Conservation (phyloP, 2,329 filamentous ascomycete species). For the Penicillium decumbens region DNA sequence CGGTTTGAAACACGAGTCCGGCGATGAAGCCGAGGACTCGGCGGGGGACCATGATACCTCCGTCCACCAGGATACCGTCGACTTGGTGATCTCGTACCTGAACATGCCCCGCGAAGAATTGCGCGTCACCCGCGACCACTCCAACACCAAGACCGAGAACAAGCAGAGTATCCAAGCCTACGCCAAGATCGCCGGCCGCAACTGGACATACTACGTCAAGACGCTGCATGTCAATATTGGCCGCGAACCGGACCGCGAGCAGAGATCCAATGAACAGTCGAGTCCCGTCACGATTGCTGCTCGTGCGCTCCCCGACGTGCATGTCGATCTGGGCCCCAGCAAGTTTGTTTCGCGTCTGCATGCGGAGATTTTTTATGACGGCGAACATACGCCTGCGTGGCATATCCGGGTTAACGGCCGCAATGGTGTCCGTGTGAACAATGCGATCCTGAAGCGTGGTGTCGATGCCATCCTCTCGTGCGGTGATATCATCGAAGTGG, state of each 20-base stretch:
- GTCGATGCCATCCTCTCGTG: constrained; percentile 65
- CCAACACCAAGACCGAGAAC: constrained; percentile 44
- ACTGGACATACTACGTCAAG: constrained; percentile 52
- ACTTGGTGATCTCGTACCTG: constrained; percentile 47
- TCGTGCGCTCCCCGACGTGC: constrained; percentile 52
- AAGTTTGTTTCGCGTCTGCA: constrained; percentile 77
- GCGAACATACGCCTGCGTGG: constrained; percentile 64
- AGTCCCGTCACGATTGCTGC: constrained; percentile 45
- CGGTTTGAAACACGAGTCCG: constrained; percentile 37
- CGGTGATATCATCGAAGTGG: constrained; percentile 87
- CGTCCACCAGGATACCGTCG: constrained; percentile 44
- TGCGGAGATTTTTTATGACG: constrained; percentile 69
- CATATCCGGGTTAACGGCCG: constrained; percentile 81
- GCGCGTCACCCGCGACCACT: constrained; percentile 43
- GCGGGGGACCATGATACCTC: constrained; percentile 41
- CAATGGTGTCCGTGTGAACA: constrained; percentile 85
- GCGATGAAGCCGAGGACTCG: constrained; percentile 41
- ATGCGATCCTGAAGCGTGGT: constrained; percentile 63
- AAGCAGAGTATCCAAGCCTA: constrained; percentile 48
- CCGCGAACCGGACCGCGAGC: constrained; percentile 46
- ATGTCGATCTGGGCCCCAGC: constrained; percentile 83
- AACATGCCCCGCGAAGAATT: constrained; percentile 43
- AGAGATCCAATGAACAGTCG: constrained; percentile 41
- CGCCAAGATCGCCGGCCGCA: constrained; percentile 48
- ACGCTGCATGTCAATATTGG: constrained; percentile 48